Conservation (phyloP, 305 asterid genomes). For the Fraxinus sp. region DNA sequence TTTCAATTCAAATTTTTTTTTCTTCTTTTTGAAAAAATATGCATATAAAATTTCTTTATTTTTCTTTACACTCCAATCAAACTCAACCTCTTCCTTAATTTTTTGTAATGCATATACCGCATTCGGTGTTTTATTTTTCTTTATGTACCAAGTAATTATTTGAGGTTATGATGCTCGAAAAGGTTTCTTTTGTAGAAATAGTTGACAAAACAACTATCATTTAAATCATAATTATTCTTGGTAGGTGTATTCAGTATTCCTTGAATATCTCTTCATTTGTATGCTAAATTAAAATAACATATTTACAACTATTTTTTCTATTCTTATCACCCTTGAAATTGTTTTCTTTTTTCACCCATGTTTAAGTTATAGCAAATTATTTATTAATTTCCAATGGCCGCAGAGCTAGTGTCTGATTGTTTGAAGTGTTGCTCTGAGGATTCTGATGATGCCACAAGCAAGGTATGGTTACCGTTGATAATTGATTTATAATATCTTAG, state of each 20-base stretch:
- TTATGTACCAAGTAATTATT: neutral
- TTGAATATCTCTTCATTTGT: neutral
- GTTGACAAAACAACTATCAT: neutral
- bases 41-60: too few relatives aligned
- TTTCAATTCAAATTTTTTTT: too few relatives aligned
- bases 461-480: slow-evolving; percentile 42
- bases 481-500: neutral
- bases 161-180: neutral
- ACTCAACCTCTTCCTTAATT: too few relatives aligned
- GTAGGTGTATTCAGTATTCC: neutral
- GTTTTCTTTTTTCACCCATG: neutral
- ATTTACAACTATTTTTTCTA: neutral
- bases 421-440: slow-evolving; percentile 86
- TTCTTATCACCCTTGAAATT: neutral
- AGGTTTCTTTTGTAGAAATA: neutral
- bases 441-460: slow-evolving; percentile 87
- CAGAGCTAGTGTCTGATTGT: slow-evolving; percentile 86
- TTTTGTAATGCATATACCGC: too few relatives aligned
- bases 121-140: neutral
- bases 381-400: slow-evolving; percentile 17
- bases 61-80: too few relatives aligned
- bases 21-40: too few relatives aligned
- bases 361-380: neutral
- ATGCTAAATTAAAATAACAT: neutral
- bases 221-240: neutral